Percentiles rank a stretch among this genome's conserved stretches.
Conservation (phyloP, 2,329 filamentous ascomycete genomes). For the Hymenoscyphus albidus region DNA sequence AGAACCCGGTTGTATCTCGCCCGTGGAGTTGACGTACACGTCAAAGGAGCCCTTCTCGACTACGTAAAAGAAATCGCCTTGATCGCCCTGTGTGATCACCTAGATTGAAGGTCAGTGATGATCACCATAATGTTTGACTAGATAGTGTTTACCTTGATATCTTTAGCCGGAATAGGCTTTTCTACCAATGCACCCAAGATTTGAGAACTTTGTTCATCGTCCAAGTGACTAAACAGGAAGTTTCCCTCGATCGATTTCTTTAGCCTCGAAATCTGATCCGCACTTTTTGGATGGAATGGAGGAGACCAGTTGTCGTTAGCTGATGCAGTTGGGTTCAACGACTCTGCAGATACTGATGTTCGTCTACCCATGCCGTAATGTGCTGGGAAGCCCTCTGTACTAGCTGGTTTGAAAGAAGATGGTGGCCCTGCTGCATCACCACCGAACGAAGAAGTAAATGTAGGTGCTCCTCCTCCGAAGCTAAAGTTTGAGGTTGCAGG, state of each 20-base stretch:
- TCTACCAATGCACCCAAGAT: slow-evolving; percentile 89
- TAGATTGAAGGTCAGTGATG: slow-evolving; percentile 39
- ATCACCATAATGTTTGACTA: not conserved
- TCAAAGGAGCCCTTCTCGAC: slow-evolving; percentile 90
- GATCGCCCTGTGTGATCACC: slow-evolving; percentile 93
- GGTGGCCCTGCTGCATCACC: slow-evolving; percentile 47
- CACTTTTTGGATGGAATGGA: slow-evolving; percentile 76
- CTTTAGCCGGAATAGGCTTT: slow-evolving; percentile 91
- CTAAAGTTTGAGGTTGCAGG: slow-evolving; percentile 64
- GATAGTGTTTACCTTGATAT: slow-evolving; percentile 54
- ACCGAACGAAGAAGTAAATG: slow-evolving; percentile 37
- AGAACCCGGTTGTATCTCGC: slow-evolving; percentile 71
- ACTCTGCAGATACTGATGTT: slow-evolving; percentile 95
- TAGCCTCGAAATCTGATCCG: slow-evolving; percentile 75
- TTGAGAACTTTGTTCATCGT: slow-evolving; percentile 85
- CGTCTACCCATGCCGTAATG: slow-evolving; percentile 93
- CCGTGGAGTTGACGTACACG: slow-evolving; percentile 79
- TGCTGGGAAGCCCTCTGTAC: slow-evolving; percentile 71
- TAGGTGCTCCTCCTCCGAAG: slow-evolving; percentile 37
- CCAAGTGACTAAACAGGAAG: slow-evolving; percentile 90
- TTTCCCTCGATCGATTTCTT: slow-evolving; percentile 80
- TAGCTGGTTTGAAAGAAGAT: slow-evolving; percentile 36
- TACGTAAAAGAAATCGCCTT: slow-evolving; percentile 96
- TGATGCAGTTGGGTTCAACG: slow-evolving; percentile 81
- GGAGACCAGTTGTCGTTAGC: slow-evolving; percentile 87